Evolutionary conservation across 2,329 filamentous ascomycete species (phyloP).

Genomic region (Penicillium sp.): DNA sequence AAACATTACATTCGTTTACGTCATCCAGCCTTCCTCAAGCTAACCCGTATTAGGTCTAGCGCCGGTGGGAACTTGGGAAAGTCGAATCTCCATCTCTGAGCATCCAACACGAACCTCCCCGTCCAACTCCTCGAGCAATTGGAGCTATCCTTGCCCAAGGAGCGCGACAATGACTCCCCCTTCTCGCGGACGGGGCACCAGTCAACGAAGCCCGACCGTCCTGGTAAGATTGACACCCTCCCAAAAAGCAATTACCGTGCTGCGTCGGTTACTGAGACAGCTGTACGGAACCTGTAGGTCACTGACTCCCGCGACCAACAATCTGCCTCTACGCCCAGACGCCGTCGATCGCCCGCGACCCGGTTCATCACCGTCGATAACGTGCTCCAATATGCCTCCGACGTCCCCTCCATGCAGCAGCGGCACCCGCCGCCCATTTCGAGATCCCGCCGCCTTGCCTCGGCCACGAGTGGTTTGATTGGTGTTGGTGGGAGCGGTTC

Average conservation of each 20-base stretch:
- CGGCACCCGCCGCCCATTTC: conserved; percentile 59
- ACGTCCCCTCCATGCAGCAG: conserved; percentile 92
- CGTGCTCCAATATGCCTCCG: conserved; percentile 87
- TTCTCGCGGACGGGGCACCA: conserved; percentile 30
- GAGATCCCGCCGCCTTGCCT: conserved; percentile 33
- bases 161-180: conserved; percentile 27
- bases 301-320: conserved; percentile 46
- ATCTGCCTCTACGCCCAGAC: conserved; percentile 24
- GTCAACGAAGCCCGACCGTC: conserved; percentile 46
- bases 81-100: conserved; percentile 3
- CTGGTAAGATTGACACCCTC: conserved; percentile 32
- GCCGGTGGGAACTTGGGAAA: conserved; percentile 7
- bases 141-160: neutral
- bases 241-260: neutral
- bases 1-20: conserved; percentile 2
- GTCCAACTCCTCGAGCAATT: conserved; percentile 1
- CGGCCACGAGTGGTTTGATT: conserved; percentile 31
- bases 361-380: conserved; percentile 88
- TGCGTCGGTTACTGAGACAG: conserved; percentile 10
- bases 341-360: conserved; percentile 49
- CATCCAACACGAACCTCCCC: neutral
- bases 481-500: conserved; percentile 34
- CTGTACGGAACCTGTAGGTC: conserved; percentile 30
- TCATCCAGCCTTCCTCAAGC: conserved; percentile 1
- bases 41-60: conserved; percentile 10